Base-by-base conservation (phyloP, 768 basidiomycete species). In the Vararia minispora region DNA sequence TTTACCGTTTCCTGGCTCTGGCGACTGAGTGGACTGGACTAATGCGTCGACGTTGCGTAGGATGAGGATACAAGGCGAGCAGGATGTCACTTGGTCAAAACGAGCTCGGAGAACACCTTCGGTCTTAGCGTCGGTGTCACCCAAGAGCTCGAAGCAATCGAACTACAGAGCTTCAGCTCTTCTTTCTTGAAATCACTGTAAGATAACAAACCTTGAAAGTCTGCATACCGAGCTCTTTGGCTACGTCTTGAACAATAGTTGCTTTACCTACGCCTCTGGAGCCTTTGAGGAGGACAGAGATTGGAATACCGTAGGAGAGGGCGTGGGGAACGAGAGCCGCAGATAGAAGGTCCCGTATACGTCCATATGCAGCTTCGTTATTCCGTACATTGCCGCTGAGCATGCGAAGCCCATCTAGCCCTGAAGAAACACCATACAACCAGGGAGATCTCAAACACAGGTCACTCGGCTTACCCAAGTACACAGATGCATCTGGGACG, bases 21-120 rank as follows among this genome's bases (percentile, higher is more conserved):
- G 51, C 2, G 64, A 59, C 50, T 88, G 84, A 0, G 72, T 76
- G 5, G 72, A 77, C 50, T 81, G 71, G 5, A 70, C 68, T 13
- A 98, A 59, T 5, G 87, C 94, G 45, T 95, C 87, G 10, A 85
- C 57, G 47, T 90, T 78, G 16, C 81, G 69, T 26, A 99, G 58
- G 2, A 95, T 59, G 14, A 98, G 59, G 28, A 98, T 62, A 52
- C 88, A 95, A 0, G 95, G 95, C 0, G 87, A 75, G 52, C 84
- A 89, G 3, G 68, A 59, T 12, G 68, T 62, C 2, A 88, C 90
- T 56, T 79, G 74, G 37, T 88, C 87, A 45, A 95, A 74, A 11
- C 75, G 71, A 4, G 78, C 76, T 24, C 69, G 69, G 0, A 98
- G 61, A 2, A 67, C 70, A 1, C 72, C 85, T 51, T 87, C 82